Conservation (phyloP, 1,284 basidiomycete genomes). For the Caloboletus firmus region DNA sequence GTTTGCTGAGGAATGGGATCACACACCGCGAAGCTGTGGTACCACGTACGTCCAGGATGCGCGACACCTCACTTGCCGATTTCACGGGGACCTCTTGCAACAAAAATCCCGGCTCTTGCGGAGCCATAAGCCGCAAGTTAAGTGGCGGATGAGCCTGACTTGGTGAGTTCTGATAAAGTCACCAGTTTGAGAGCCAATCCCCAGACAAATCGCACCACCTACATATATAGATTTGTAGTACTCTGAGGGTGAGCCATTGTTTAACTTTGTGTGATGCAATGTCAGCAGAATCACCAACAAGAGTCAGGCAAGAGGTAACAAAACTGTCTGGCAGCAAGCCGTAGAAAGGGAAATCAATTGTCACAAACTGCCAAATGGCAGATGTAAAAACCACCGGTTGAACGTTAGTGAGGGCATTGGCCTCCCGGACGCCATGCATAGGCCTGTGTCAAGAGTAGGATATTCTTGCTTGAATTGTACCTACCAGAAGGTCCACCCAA, state of each 20-base stretch:
- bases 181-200: constrained; percentile 4
- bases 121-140: constrained; percentile 59
- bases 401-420: background rate
- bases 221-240: constrained; percentile 47
- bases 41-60: constrained; percentile 59
- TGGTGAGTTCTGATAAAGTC: constrained; percentile 53
- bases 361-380: background rate
- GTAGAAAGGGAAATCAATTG: background rate
- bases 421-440: background rate
- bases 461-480: constrained; percentile 22
- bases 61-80: constrained; percentile 69
- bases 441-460: background rate
- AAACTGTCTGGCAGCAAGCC: background rate
- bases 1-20: background rate
- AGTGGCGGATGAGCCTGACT: constrained; percentile 63
- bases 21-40: background rate
- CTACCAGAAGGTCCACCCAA: constrained; percentile 70
- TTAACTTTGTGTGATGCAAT: constrained; percentile 20
- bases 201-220: constrained; percentile 20
- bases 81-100: constrained; percentile 68
- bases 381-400: background rate
- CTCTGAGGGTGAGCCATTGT: constrained; percentile 28
- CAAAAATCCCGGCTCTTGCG: constrained; percentile 70
- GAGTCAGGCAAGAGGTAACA: background rate
- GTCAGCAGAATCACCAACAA: constrained; percentile 13